These are phyloP conservation scores for Penicillium occitanis DNA, from an alignment of 2,329 filamentous ascomycete species.

Conservation along the genomic window DNA sequence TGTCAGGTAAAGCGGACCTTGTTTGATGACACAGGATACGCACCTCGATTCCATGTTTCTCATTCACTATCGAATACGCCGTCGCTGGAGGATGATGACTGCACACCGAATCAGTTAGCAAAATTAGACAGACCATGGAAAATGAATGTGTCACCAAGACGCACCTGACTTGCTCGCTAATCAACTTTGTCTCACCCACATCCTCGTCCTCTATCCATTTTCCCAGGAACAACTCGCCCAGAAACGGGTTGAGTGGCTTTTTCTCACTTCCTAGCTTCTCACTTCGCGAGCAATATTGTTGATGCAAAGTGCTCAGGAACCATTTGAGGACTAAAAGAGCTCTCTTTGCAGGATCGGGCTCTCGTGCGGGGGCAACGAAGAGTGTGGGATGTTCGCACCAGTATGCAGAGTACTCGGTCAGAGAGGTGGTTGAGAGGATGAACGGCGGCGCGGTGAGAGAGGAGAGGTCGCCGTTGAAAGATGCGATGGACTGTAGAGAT, in stretches of 20 bases:
- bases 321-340: conserved; percentile 88
- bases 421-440: conserved; percentile 73
- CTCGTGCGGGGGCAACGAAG: conserved; percentile 77
- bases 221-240: conserved; percentile 91
- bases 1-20: not conserved
- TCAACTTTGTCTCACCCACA: conserved; percentile 74
- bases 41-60: conserved; percentile 70
- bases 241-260: conserved; percentile 94
- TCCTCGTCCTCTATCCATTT: conserved; percentile 74
- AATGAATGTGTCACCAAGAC: conserved; percentile 12
- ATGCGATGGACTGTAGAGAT: conserved; percentile 62
- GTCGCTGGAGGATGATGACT: conserved; percentile 91
- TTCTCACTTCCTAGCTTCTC: conserved; percentile 89
- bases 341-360: conserved; percentile 77
- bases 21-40: conserved; percentile 22
- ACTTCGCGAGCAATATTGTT: conserved; percentile 73
- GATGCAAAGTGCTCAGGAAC: conserved; percentile 91
- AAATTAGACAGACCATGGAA: not conserved
- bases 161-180: conserved; percentile 88
- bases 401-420: conserved; percentile 79
- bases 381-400: conserved; percentile 77
- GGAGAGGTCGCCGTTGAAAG: conserved; percentile 78
- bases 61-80: conserved; percentile 88
- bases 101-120: conserved; percentile 19
- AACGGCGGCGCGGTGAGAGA: conserved; percentile 80